These are phyloP conservation scores for Aureobasidium mangrovei DNA, from an alignment of 2,329 filamentous ascomycete genomes.

Conservation along the genomic window DNA sequence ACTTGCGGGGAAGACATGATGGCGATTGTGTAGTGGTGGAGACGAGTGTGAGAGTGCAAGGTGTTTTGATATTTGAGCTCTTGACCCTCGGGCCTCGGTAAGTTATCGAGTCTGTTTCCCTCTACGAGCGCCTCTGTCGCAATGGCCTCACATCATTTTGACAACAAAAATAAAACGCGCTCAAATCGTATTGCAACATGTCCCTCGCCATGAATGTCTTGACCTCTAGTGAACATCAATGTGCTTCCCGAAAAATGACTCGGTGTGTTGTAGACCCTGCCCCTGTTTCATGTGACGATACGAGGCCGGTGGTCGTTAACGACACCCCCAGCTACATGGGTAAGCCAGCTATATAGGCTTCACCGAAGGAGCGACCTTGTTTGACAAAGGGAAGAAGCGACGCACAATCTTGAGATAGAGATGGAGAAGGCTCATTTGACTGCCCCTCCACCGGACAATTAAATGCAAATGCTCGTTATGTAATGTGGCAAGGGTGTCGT, in stretches of 20 bases:
- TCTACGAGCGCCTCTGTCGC: not conserved
- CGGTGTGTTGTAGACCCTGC: not conserved
- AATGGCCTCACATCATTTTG: too few relatives aligned
- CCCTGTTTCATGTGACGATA: too few relatives aligned
- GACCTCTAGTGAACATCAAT: not conserved
- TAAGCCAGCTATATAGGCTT: too few relatives aligned
- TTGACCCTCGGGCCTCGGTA: conserved; percentile 6
- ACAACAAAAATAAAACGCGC: not conserved
- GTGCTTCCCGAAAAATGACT: not conserved
- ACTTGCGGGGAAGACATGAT: conserved; percentile 17
- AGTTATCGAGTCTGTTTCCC: not conserved
- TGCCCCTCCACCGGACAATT: too few relatives aligned
- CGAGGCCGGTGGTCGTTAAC: too few relatives aligned
- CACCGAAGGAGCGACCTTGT: too few relatives aligned
- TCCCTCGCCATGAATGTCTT: not conserved
- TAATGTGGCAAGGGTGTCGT: too few relatives aligned
- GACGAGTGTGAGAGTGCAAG: not conserved
- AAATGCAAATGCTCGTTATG: too few relatives aligned
- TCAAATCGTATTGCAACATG: not conserved
- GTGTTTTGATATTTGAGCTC: not conserved
- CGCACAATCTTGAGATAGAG: too few relatives aligned
- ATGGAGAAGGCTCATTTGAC: too few relatives aligned
- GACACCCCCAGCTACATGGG: too few relatives aligned
- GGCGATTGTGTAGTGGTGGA: not conserved
- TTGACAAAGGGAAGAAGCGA: too few relatives aligned